A percentile compares a stretch with the other conserved stretches of the same genome.
These are phyloP conservation scores for Mollisia scopiformis DNA, from an alignment of 2,329 filamentous ascomycete species.

Conservation along the genomic window DNA sequence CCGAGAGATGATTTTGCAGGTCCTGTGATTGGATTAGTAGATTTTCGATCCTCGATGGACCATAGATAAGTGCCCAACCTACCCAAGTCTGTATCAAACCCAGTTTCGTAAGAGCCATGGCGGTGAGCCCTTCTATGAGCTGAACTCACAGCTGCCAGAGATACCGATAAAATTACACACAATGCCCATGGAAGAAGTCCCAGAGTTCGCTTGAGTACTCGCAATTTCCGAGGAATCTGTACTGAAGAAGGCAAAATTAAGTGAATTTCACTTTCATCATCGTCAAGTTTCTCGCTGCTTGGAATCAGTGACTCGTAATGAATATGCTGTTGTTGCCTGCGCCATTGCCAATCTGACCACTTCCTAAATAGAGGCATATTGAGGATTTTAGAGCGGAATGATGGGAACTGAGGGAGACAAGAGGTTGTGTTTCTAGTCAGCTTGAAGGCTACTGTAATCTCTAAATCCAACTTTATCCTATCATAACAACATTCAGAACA, in stretches of 20 bases:
- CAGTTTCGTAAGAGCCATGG: constrained; percentile 3
- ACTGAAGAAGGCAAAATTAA: neutral
- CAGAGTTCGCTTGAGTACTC: neutral
- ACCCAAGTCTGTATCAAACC: constrained; percentile 5
- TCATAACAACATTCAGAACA: no score
- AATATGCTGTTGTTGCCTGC: neutral
- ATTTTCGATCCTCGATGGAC: neutral
- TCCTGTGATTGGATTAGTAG: neutral
- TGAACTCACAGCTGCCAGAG: neutral
- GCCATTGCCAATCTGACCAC: constrained; percentile 3
- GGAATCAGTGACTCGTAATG: constrained; percentile 1
- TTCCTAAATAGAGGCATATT: neutral
- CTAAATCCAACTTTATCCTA: no score
- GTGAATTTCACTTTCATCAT: neutral
- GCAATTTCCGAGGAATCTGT: neutral
- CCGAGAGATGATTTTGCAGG: constrained; percentile 1
- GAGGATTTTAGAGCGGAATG: neutral
- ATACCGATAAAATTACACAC: neutral
- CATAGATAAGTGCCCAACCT: neutral
- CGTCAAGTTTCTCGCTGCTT: constrained; percentile 1
- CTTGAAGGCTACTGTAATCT: no score
- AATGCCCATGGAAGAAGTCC: constrained; percentile 1
- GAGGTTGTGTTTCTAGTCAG: no score
- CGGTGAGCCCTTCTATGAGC: neutral
- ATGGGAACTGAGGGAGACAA: neutral